Conservation (phyloP, 805 yeast genomes). For the Starmerella apicola region DNA sequence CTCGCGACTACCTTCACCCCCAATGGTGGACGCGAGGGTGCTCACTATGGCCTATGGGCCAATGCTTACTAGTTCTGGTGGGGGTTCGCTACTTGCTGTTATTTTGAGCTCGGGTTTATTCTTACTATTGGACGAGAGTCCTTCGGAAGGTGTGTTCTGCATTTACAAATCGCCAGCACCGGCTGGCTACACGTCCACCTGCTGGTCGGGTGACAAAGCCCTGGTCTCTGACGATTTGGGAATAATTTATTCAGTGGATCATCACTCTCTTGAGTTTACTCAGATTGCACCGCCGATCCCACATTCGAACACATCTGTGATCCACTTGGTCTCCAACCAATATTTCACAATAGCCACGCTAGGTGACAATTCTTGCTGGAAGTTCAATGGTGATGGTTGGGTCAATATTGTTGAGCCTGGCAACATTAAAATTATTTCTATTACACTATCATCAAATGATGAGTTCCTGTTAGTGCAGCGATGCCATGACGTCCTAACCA, state of each 20-base stretch:
- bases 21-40: constrained; percentile 2
- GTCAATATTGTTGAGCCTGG: neutral
- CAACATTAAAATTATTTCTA: neutral
- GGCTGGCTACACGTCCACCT: neutral
- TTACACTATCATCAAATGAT: neutral
- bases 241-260: neutral
- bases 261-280: neutral
- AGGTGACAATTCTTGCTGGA: constrained; percentile 5
- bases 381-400: neutral
- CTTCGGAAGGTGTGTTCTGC: neutral
- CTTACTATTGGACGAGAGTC: constrained; percentile 3
- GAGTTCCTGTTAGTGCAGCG: neutral
- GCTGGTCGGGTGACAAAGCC: neutral
- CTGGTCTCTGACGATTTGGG: neutral
- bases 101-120: constrained; percentile 8
- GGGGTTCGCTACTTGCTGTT: constrained; percentile 6
- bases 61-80: neutral
- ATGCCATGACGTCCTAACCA: neutral
- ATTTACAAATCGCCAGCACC: neutral
- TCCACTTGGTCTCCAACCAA: neutral
- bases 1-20: constrained; percentile 6
- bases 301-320: neutral
- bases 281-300: too few species aligned
- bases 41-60: constrained; percentile 13
- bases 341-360: neutral